Percentiles rank a stretch among this genome's conserved stretches.
Evolutionary conservation across 1,139 yeast species (phyloP).

Genomic region (Arxiozyma slooffiae): DNA sequence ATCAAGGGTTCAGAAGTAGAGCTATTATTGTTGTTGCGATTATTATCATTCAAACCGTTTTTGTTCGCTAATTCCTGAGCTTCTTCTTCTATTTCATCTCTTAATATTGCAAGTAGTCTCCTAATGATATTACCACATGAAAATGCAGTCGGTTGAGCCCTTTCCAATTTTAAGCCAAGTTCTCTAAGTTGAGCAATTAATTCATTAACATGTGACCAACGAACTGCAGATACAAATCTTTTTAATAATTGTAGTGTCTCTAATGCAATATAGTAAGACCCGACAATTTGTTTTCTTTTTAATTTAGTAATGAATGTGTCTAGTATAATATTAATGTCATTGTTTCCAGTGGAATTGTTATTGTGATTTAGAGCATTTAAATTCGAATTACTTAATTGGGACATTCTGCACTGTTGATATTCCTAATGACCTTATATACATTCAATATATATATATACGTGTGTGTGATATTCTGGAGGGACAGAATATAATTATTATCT

Average conservation of each 20-base stretch:
- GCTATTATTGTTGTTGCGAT: conserved; percentile 16
- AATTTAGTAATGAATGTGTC: conserved; percentile 34
- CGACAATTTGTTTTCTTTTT: conserved; percentile 28
- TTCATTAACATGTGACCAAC: conserved; percentile 75
- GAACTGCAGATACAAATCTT: conserved; percentile 80
- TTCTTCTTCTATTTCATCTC: conserved; percentile 73
- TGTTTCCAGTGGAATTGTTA: conserved; percentile 5
- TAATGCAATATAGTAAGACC: conserved; percentile 66
- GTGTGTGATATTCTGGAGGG: background rate
- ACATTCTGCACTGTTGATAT: background rate
- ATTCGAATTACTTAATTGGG: background rate
- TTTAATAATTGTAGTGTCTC: conserved; percentile 80
- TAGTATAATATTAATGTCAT: conserved; percentile 30
- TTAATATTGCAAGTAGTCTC: conserved; percentile 73
- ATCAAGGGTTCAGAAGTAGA: conserved; percentile 47
- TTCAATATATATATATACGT: too few species aligned
- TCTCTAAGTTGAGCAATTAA: conserved; percentile 59
- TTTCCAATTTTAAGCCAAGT: conserved; percentile 49
- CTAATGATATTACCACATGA: conserved; percentile 86
- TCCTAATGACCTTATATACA: background rate
- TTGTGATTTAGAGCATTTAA: background rate
- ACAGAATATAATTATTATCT: too few species aligned
- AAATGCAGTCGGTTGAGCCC: conserved; percentile 69
- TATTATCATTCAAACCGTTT: conserved; percentile 15
- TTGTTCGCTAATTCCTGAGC: conserved; percentile 12